Base-by-base conservation (phyloP, 2,329 filamentous ascomycete genomes). In the Aureobasidium sp. region DNA sequence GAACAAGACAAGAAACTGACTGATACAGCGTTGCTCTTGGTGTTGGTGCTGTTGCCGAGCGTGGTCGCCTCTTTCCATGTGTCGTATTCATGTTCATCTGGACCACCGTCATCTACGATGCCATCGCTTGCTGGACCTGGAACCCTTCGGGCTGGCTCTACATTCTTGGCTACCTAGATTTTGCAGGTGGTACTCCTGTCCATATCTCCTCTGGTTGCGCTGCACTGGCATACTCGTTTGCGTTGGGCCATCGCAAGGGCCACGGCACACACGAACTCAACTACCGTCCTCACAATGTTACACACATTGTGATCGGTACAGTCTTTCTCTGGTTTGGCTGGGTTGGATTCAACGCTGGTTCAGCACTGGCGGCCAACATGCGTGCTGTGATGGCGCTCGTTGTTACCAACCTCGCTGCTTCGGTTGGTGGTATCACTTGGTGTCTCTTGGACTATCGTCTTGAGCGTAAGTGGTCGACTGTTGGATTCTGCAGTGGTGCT, bases 111-210 rank as follows among this genome's bases (percentile, higher is more conserved):
- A 88, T 96, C 72, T 96, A 96, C 76, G 91, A 96, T 69, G 89
- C 91, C 1, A 92, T 96, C 71, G 92, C 92, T 50, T 96, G 91
- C 82, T 96, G 92, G 92, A 95, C 90, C 9, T 96, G 92, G 92
- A 96, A 96, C 73, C 75, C 88, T 0, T 78, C 79, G 36, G 92
- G 92, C 26, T 96, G 92, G 92, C 85, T 87, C 13, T 88, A 83
- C 75, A 81, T 84, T 67, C 83, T 95, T 77, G 91, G 91, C 51
- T 90, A 89, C 32, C 82, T 95, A 48, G 92, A 96, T 75, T 96
- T 94, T 70, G 92, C 92, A 26, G 91, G 92, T 66, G 92, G 92
- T 69, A 95, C 91, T 2, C 92, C 92, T 0, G 92, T 96, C 60
- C 92, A 96, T 73, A 94, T 96, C 68, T 81, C 89, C 1, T 93